Percentiles rank a stretch among this genome's conserved stretches.
Conservation (phyloP, 2,329 filamentous ascomycete genomes). For the Colletotrichum tamarilloi region DNA sequence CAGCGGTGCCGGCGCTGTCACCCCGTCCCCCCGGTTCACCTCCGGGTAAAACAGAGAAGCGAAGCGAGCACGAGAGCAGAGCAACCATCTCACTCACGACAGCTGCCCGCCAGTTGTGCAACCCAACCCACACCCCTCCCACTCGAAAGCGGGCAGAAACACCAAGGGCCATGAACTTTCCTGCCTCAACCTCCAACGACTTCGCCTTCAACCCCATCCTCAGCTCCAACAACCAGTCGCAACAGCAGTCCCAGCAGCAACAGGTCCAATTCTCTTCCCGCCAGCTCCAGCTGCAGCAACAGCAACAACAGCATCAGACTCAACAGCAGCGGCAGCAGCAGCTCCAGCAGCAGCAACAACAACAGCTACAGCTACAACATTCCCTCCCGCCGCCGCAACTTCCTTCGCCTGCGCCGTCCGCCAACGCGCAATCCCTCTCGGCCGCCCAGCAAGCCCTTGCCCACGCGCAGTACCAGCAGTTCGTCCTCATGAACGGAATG, state of each 20-base stretch:
- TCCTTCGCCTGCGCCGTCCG: slow-evolving; percentile 20
- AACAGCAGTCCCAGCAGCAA: slow-evolving; percentile 37
- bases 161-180: slow-evolving; percentile 45
- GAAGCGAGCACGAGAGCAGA: background rate
- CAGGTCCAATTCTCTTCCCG: slow-evolving; percentile 33
- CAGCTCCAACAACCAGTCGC: slow-evolving; percentile 36
- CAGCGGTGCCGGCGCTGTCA: background rate
- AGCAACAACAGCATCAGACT: slow-evolving; percentile 34
- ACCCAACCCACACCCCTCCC: background rate
- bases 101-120: slow-evolving; percentile 34
- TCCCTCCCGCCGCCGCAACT: slow-evolving; percentile 35
- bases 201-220: slow-evolving; percentile 43
- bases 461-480: slow-evolving; percentile 37
- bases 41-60: slow-evolving; percentile 1
- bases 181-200: slow-evolving; percentile 41
- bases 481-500: slow-evolving; percentile 58
- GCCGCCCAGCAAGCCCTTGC: slow-evolving; percentile 34
- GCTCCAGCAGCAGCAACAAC: slow-evolving; percentile 37
- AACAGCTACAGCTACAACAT: slow-evolving; percentile 36
- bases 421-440: slow-evolving; percentile 36
- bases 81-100: slow-evolving; percentile 12
- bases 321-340: slow-evolving; percentile 38
- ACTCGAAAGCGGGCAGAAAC: slow-evolving; percentile 5
- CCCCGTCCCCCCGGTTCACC: slow-evolving; percentile 19
- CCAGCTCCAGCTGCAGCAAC: slow-evolving; percentile 38